Evolutionary conservation across 345 rosid species (phyloP).

Genomic region (Eutrema japonicum): DNA sequence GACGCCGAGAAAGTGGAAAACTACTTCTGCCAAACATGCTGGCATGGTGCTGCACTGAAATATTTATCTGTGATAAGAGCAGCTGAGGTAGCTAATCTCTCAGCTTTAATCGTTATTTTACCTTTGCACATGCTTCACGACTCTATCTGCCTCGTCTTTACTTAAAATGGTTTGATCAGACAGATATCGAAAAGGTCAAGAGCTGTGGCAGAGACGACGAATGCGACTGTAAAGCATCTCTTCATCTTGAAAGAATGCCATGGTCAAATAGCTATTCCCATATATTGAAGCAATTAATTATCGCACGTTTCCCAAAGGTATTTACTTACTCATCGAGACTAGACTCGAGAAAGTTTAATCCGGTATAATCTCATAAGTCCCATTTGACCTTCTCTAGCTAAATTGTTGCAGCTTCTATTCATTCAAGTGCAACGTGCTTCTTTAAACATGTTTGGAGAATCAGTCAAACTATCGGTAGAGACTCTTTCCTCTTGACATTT

Average conservation of each 20-base stretch:
- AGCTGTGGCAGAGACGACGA: conserved; percentile 56
- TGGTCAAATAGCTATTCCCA: conserved; percentile 72
- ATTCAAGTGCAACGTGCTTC: conserved; percentile 81
- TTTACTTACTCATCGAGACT: conserved; percentile 7
- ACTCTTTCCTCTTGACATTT: background rate
- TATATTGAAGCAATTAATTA: conserved; percentile 59
- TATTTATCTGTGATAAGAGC: conserved; percentile 54
- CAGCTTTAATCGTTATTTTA: background rate
- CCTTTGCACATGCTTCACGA: background rate
- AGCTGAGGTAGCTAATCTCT: conserved; percentile 51
- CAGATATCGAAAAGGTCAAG: conserved; percentile 57
- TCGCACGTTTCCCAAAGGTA: conserved; percentile 83
- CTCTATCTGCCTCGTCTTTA: conserved; percentile 18
- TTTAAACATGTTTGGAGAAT: conserved; percentile 62
- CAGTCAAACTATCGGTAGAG: conserved; percentile 68
- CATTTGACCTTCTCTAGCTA: conserved; percentile 7
- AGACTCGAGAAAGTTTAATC: conserved; percentile 5
- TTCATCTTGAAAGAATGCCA: conserved; percentile 58
- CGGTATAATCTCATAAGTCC: background rate
- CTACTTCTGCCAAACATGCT: conserved; percentile 75
- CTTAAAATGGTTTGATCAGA: conserved; percentile 42
- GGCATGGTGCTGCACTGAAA: conserved; percentile 78
- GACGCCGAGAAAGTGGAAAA: conserved; percentile 64
- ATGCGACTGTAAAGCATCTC: conserved; percentile 61
- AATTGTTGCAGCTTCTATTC: conserved; percentile 71